Evolutionary conservation across 208 protist species (phyloP).

Genomic region (Herpetomonas tarakana): DNA sequence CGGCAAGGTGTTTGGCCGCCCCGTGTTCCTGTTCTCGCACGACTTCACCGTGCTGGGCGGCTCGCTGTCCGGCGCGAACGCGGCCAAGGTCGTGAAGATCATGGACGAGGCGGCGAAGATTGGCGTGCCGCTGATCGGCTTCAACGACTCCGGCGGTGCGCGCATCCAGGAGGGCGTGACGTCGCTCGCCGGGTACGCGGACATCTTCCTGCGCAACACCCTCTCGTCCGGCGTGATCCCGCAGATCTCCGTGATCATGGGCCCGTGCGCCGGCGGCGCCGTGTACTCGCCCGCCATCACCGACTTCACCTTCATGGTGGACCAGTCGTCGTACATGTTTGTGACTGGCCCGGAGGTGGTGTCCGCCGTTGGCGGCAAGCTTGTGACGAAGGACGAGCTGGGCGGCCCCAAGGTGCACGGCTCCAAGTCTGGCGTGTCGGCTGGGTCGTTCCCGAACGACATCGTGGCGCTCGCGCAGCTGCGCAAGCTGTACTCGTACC

Average conservation of each 20-base stretch:
- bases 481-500: slow-evolving; percentile 84
- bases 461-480: slow-evolving; percentile 81
- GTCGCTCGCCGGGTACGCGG: slow-evolving; percentile 95
- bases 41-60: slow-evolving; percentile 97
- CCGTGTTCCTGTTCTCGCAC: slow-evolving; percentile 94
- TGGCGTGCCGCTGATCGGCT: slow-evolving; percentile 94
- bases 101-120: slow-evolving; percentile 95
- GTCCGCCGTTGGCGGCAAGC: slow-evolving; percentile 93
- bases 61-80: slow-evolving; percentile 90
- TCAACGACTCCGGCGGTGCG: slow-evolving; percentile 97
- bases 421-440: slow-evolving; percentile 85
- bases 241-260: slow-evolving; percentile 97
- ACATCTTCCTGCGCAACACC: slow-evolving; percentile 95
- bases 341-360: slow-evolving; percentile 97
- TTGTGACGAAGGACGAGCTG: slow-evolving; percentile 91
- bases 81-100: slow-evolving; percentile 96
- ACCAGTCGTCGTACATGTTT: slow-evolving; percentile 96
- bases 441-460: slow-evolving; percentile 92
- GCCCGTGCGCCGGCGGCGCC: slow-evolving; percentile 91
- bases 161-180: slow-evolving; percentile 95
- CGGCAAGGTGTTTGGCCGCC: slow-evolving; percentile 92
- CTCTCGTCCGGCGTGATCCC: slow-evolving; percentile 93
- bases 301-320: slow-evolving; percentile 98
- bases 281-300: slow-evolving; percentile 95
- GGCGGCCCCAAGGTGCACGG: slow-evolving; percentile 91